These are phyloP conservation scores for Fagus sylvatica DNA, from an alignment of 306 rosid genomes.

Conservation along the genomic window DNA sequence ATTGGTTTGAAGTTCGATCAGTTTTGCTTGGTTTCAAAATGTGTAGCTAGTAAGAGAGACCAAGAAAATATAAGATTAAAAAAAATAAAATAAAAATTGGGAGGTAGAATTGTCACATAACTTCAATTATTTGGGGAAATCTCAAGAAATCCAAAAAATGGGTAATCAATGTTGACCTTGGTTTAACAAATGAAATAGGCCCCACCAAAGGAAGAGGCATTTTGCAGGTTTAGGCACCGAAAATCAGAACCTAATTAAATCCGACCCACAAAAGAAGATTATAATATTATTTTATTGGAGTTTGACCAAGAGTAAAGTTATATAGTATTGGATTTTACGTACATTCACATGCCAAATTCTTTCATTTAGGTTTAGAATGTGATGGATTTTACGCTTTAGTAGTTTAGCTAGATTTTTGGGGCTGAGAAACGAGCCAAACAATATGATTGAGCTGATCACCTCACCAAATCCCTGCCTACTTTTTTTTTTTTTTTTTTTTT, in stretches of 20 bases:
- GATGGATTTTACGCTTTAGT: neutral
- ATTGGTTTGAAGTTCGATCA: neutral
- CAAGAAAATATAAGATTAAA: neutral
- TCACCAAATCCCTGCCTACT: neutral
- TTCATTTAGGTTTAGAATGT: neutral
- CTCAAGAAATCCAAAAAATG: neutral
- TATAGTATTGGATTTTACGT: neutral
- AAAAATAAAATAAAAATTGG: neutral
- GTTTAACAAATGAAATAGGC: neutral
- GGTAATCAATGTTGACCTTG: slow-evolving; percentile 29
- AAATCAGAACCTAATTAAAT: neutral
- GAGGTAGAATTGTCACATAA: neutral
- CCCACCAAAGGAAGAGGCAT: slow-evolving; percentile 12
- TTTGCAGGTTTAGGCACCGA: slow-evolving; percentile 15
- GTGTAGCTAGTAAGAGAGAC: neutral
- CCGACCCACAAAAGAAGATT: neutral
- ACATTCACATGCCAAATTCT: neutral
- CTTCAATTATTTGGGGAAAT: too few relatives aligned
- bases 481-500: neutral
- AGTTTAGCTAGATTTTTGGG: neutral
- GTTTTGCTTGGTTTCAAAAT: neutral
- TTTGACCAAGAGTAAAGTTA: neutral
- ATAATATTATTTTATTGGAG: neutral
- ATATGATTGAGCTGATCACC: neutral
- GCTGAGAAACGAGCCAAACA: neutral